Evolutionary conservation across 2,329 filamentous ascomycete species (phyloP), one percentile per base, ranked within the genome.

Genomic region (Pseudogymnoascus sp.): DNA sequence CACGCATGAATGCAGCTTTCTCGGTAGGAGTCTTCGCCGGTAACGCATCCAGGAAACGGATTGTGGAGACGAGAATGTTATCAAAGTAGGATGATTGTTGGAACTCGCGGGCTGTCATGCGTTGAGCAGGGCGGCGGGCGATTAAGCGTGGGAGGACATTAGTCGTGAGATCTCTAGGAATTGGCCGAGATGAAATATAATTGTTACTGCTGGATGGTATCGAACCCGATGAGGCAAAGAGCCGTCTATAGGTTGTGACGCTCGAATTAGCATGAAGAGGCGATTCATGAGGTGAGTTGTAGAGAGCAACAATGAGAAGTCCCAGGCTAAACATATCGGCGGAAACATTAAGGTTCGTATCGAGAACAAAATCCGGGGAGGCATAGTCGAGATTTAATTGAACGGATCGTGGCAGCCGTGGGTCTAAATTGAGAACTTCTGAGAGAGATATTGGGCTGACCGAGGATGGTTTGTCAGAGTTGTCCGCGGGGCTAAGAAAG

Each of bases 21-120:
- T 99, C 94, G 65, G 85, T 90, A 0, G 90, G 83, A 1, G 92
- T 96, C 77, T 99, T 99, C 35, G 91, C 90, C 0, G 94, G 93
- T 64, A 99, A 85, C 0, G 87, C 84, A 69, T 99, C 94, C 25
- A 99, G 79, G 71, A 99, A 99, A 11, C 94, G 90, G 65, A 99
- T 96, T 0, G 94, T 97, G 0, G 92, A 96, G 22, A 99, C 91
- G 4, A 99, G 80, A 52, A 97, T 90, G 70, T 97, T 99, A 75
- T 99, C 92, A 72, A 99, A 99, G 73, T 95, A 99, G 67, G 91
- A 87, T 70, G 92, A 95, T 74, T 97, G 86, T 72, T 99, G 94
- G 68, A 99, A 97, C 69, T 96, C 93, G 61, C 84, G 86, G 4
- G 93, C 92, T 25, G 87, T 92, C 78, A 97, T 84, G 49, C 94